Evolutionary conservation across 495 filamentous ascomycete species (phyloP), one percentile per base, ranked within the genome.

Genomic region (Penicillium soppii): DNA sequence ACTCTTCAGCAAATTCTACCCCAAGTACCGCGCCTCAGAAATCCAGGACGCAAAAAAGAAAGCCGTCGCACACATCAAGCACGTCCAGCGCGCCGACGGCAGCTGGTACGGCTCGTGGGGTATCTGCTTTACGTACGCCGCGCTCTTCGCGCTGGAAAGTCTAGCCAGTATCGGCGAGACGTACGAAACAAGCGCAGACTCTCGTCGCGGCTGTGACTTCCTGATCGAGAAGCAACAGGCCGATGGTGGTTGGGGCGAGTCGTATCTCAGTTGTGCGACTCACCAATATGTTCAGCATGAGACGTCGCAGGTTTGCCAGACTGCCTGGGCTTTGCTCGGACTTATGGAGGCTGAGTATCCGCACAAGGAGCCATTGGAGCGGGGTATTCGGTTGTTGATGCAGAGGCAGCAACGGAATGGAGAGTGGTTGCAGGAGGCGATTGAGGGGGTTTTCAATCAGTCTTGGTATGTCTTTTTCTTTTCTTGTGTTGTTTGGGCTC

Each of bases 391-490:
- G 70, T 73, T 97, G 56, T 77, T 98, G 39, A 92, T 96, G 86
- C 71, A 77, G 7, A 80, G 94, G 36, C 94, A 98, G 64, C 84
- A 88, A 64, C 64, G 72, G 4, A 95, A 95, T 65, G 94, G 94
- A 12, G 91, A 96, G 73, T 98, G 94, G 94, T 67, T 87, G 54
- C 92, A 97, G 62, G 94, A 98, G 71, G 85, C 84, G 0, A 97
- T 98, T 58, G 94, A 98, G 63, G 94, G 94, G 6, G 94, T 98
- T 10, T 98, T 98, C 75, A 98, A 98, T 71, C 96, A 97, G 74
- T 95, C 85, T 62, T 97, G 94, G 84, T 86, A 61, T 70, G 82
- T 82, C n/a, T 9, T 7, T 20, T 5, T 10, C 25, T 43, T 27
- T 29, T 21, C 27, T 2, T 6, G 4, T 36, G 42, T 74, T 67